phyloP scores from a whole-genome alignment of 2,329 filamentous ascomycete species.

The Torrubiella hemipterigena region DNA sequence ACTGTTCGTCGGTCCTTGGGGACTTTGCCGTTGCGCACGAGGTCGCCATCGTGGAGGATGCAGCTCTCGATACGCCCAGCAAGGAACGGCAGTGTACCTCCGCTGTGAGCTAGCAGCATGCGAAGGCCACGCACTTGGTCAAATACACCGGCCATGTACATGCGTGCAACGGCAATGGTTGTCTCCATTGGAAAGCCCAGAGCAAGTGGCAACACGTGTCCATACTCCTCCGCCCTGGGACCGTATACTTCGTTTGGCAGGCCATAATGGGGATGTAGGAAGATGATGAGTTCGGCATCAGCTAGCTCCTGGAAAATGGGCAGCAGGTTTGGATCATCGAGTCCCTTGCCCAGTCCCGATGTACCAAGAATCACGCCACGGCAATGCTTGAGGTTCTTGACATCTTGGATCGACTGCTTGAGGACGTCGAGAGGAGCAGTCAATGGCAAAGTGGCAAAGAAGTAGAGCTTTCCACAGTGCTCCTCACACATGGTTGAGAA shows the following conservation, averaged over 20 bases:
- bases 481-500: constrained; percentile 59
- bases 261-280: constrained; percentile 88
- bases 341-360: constrained; percentile 62
- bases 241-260: constrained; percentile 73
- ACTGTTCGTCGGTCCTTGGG: constrained; percentile 33
- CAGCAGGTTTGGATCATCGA: constrained; percentile 66
- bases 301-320: constrained; percentile 62
- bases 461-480: constrained; percentile 59
- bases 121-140: constrained; percentile 58
- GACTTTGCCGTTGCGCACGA: constrained; percentile 51
- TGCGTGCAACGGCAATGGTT: constrained; percentile 76
- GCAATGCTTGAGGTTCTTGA: constrained; percentile 52
- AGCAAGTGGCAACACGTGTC: constrained; percentile 76
- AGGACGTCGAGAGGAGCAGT: constrained; percentile 53
- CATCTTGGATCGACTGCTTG: constrained; percentile 50
- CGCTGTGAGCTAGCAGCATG: constrained; percentile 77
- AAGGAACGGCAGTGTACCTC: constrained; percentile 78
- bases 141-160: constrained; percentile 80
- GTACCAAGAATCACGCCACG: constrained; percentile 86
- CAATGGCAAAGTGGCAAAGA: constrained; percentile 72
- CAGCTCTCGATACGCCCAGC: constrained; percentile 84
- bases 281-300: constrained; percentile 53
- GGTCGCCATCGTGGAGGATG: constrained; percentile 67
- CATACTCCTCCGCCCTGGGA: constrained; percentile 58
- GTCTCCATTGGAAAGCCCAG: constrained; percentile 88